phyloP scores from a whole-genome alignment of 805 yeast species.

The Myxozyma kluyveri region DNA sequence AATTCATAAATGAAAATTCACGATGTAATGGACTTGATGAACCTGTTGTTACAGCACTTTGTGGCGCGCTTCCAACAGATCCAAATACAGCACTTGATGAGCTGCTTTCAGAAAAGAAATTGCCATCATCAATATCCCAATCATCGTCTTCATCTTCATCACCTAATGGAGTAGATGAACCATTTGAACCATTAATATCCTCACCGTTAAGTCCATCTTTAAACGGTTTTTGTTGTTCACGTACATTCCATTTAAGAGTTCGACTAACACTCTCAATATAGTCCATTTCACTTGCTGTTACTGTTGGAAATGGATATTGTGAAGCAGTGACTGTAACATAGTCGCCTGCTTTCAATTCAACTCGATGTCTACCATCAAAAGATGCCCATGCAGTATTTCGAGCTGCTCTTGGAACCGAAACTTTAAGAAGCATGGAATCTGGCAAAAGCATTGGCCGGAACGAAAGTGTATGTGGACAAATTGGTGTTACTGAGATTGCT shows the following conservation, averaged over 20 bases:
- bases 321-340: constrained; percentile 82
- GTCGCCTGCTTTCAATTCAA: constrained; percentile 78
- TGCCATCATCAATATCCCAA: constrained; percentile 31
- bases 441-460: constrained; percentile 91
- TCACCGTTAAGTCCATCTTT: constrained; percentile 46
- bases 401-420: constrained; percentile 74
- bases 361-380: constrained; percentile 87
- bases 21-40: constrained; percentile 27
- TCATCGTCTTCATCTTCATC: constrained; percentile 17
- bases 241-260: constrained; percentile 87
- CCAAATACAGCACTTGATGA: constrained; percentile 19
- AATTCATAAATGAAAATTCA: constrained; percentile 19
- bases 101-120: constrained; percentile 18
- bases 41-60: constrained; percentile 22
- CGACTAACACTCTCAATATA: constrained; percentile 81
- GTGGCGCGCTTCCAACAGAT: constrained; percentile 19
- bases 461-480: constrained; percentile 92
- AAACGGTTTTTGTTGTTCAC: constrained; percentile 85
- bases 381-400: constrained; percentile 95
- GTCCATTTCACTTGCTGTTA: constrained; percentile 61
- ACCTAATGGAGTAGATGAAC: constrained; percentile 19
- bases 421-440: constrained; percentile 81
- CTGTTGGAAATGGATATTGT: constrained; percentile 92
- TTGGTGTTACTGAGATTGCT: constrained; percentile 90
- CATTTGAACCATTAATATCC: constrained; percentile 9